Conservation (phyloP, 2,329 filamentous ascomycete species). For the Xylariaceae sp. region DNA sequence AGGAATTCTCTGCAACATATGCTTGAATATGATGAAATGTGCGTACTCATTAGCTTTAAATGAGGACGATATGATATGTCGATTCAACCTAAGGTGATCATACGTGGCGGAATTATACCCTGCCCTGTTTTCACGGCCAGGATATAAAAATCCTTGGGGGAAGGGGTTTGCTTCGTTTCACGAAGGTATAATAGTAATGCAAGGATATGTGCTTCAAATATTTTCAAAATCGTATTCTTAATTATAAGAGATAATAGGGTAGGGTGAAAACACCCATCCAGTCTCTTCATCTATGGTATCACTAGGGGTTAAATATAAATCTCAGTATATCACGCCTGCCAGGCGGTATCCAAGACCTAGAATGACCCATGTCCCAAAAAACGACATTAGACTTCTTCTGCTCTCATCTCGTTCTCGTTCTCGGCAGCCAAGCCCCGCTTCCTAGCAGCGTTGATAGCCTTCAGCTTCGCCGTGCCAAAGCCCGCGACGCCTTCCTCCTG, state of each 20-base stretch:
- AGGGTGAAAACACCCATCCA: neutral
- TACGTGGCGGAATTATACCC: no score
- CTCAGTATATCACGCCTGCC: neutral
- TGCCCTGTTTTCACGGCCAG: no score
- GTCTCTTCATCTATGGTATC: neutral
- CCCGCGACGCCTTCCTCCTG: slow-evolving; percentile 83
- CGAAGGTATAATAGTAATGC: no score
- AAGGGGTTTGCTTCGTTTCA: no score
- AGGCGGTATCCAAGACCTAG: neutral
- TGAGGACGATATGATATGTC: no score
- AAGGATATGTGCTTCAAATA: neutral
- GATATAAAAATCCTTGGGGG: no score
- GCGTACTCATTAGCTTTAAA: no score
- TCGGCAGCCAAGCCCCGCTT: slow-evolving; percentile 43
- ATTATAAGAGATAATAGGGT: neutral
- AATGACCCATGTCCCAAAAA: neutral
- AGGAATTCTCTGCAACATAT: no score
- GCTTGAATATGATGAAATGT: no score
- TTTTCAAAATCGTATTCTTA: slow-evolving; percentile 1
- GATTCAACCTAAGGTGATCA: no score
- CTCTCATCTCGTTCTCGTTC: neutral
- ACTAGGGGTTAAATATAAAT: neutral
- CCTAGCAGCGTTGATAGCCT: slow-evolving; percentile 66
- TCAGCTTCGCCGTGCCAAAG: slow-evolving; percentile 83
- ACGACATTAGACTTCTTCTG: slow-evolving; percentile 11